Evolutionary conservation across 805 yeast species (phyloP), one percentile per base, ranked within the genome.

Genomic region (Wickerhamomyces bovis): DNA sequence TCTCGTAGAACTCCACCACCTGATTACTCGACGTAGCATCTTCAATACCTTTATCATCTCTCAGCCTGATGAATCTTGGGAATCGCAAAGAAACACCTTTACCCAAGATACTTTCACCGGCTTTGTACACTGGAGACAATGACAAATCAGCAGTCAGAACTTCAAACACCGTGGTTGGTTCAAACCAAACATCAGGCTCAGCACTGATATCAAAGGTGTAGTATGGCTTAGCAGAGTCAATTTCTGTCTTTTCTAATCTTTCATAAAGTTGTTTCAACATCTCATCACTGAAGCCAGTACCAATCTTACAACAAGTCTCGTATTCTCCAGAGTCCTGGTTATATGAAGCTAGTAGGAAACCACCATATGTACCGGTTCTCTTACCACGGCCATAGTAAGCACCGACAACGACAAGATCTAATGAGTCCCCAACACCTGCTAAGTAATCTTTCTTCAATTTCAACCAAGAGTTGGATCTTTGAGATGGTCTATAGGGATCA

Each of bases 241-340:
- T 75, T 44, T 81, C 94, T 0, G 89, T 80, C 3, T 87, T 83
- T 38, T 82, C 78, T 48, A 94, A 72, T 42, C 71, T 71, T 22
- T 74, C 76, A 56, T 82, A 72, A 28, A 94, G 63, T 23, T 66
- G 67, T 31, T 78, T 79, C 47, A 94, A 72, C 58, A 81, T 76
- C 53, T 84, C 97, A 54, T 94, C 99, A 38, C 89, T 79, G 61
- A 94, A 94, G 0, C 99, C 99, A 0, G 99, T 94, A 42, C 99
- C 99, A 46, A 95, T 90, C 64, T 94, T 94, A 69, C 99, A 94
- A 38, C 95, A 84, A 0, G 97, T 86, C 65, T 94, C 98, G 62
- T 78, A 89, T 58, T 90, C 97, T 20, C 95, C 98, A 0, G 89
- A 78, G 48, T 92, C 97, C 46, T 81, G 81, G 59, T 94, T 94